These are phyloP conservation scores for Chloropicon primus DNA, from an alignment of 139 green algal species.

Conservation along the genomic window DNA sequence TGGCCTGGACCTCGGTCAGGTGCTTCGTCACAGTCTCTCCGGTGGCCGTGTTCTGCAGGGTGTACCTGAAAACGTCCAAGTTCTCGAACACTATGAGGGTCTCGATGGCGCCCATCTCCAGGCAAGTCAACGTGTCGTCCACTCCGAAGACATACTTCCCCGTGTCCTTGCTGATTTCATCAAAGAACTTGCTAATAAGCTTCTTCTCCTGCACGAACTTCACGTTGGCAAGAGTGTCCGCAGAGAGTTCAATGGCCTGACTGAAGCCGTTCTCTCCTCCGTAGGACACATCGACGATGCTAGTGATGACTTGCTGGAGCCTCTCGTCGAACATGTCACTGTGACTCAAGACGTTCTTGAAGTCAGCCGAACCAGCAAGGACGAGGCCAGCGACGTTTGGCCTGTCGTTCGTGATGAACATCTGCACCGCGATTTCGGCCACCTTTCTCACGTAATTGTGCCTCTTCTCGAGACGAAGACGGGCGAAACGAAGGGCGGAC, in stretches of 20 bases:
- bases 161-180: constrained; percentile 93
- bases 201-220: constrained; percentile 96
- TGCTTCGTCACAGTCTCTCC: constrained; percentile 58
- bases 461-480: constrained; percentile 92
- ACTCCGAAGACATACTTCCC: constrained; percentile 88
- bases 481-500: constrained; percentile 95
- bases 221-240: constrained; percentile 91
- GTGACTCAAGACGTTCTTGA: constrained; percentile 90
- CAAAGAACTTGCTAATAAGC: constrained; percentile 79
- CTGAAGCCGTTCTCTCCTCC: constrained; percentile 97
- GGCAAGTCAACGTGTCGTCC: constrained; percentile 83
- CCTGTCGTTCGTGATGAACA: constrained; percentile 66
- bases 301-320: constrained; percentile 74
- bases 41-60: constrained; percentile 47
- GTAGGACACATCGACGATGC: constrained; percentile 94
- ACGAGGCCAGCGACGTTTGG: constrained; percentile 91
- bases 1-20: constrained; percentile 71
- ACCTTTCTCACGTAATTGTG: constrained; percentile 99
- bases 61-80: constrained; percentile 60
- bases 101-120: constrained; percentile 99
- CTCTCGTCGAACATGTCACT: constrained; percentile 94
- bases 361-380: constrained; percentile 88
- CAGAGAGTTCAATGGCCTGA: constrained; percentile 93
- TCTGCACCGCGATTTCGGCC: constrained; percentile 73
- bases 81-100: constrained; percentile 97